A percentile compares a stretch with the other conserved stretches of the same genome.
phyloP scores from a whole-genome alignment of 2,329 filamentous ascomycete genomes.

The Xylaria sp. region DNA sequence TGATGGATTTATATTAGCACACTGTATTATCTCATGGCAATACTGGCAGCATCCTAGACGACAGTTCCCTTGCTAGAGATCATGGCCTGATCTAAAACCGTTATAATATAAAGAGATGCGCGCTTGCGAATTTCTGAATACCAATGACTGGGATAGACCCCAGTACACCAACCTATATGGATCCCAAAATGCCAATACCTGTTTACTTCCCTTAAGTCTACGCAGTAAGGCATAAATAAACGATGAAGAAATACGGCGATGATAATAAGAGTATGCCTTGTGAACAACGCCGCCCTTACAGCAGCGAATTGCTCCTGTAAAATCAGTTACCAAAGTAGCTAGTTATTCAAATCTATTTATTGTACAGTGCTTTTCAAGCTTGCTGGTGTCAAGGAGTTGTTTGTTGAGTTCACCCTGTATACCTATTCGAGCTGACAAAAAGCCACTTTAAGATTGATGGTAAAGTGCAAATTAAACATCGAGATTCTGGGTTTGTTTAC shows the following conservation, averaged over 20 bases:
- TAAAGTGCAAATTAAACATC: constrained; percentile 6
- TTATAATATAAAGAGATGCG: neutral
- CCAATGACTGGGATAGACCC: neutral
- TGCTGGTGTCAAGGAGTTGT: neutral
- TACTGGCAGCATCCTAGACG: neutral
- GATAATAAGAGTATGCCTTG: too few species aligned
- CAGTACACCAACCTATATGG: neutral
- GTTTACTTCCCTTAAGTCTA: too few species aligned
- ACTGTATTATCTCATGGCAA: neutral
- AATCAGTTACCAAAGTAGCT: too few species aligned
- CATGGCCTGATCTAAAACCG: neutral
- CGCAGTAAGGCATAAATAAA: too few species aligned
- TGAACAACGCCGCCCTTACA: too few species aligned
- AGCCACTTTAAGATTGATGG: constrained; percentile 2
- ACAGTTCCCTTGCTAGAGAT: neutral
- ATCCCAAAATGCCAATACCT: neutral
- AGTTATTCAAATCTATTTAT: neutral
- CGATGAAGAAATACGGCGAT: too few species aligned
- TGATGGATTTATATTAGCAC: neutral
- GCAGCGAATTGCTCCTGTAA: too few species aligned
- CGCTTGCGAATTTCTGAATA: neutral
- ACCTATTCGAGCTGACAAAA: neutral
- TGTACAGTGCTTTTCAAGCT: neutral
- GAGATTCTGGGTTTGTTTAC: constrained; percentile 6
- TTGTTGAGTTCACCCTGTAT: neutral